Evolutionary conservation across 139 green algal genomes (phyloP).

Genomic region (Nannochloris sp.): DNA sequence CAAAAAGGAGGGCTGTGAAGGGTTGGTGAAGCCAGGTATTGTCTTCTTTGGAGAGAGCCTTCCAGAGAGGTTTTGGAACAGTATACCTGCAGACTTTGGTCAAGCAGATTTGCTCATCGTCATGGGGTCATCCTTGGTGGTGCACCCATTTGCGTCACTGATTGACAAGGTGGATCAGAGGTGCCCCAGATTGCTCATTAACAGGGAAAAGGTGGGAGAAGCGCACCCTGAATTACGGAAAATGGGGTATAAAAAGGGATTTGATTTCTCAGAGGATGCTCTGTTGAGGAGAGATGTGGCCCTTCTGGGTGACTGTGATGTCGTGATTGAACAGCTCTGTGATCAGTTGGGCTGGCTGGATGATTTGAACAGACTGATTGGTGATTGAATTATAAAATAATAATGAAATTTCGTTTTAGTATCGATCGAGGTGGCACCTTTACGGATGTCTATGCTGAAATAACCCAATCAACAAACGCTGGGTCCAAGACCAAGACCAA

Average conservation of each 20-base stretch:
- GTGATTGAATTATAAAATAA: not conserved
- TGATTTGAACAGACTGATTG: conserved; percentile 42
- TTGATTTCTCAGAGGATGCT: conserved; percentile 31
- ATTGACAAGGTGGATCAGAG: conserved; percentile 5
- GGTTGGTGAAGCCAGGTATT: conserved; percentile 78
- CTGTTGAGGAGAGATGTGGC: conserved; percentile 41
- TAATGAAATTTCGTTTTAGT: conserved; percentile 47
- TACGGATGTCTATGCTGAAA: conserved; percentile 94
- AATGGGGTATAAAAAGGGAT: conserved; percentile 23
- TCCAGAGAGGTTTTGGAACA: conserved; percentile 53
- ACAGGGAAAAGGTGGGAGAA: conserved; percentile 61
- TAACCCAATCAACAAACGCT: conserved; percentile 14
- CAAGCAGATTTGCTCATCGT: conserved; percentile 75
- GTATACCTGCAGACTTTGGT: conserved; percentile 20
- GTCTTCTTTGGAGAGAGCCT: conserved; percentile 85
- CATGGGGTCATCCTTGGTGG: conserved; percentile 58
- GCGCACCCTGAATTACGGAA: not conserved
- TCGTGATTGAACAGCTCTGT: conserved; percentile 39
- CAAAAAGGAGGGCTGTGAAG: conserved; percentile 29
- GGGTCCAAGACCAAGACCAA: not conserved
- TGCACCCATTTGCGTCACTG: conserved; percentile 33
- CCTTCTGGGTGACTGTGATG: conserved; percentile 59
- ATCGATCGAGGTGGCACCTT: conserved; percentile 98
- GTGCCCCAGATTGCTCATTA: conserved; percentile 64
- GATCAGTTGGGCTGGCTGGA: conserved; percentile 47